Base-by-base conservation (phyloP, 2,329 filamentous ascomycete species). In the Penicillium sp. region DNA sequence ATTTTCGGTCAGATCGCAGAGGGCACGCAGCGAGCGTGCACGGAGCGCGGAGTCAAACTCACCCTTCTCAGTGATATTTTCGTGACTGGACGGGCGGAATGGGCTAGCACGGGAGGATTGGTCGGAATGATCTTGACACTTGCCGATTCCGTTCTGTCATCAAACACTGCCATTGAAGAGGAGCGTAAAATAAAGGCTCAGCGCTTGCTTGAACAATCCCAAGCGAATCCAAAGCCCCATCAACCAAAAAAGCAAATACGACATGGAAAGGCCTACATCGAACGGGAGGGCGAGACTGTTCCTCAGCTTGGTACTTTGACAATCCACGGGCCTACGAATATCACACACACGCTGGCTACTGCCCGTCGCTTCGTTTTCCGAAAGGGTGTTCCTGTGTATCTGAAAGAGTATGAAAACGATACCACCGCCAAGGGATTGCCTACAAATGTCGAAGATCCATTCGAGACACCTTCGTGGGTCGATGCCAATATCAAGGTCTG, bases 301-400 rank as follows among this genome's bases (percentile, higher is more conserved):
- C 52, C 53, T 32, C 56, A 71, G 39, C 72, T 67, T 50, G 63
- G 69, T 13, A 75, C 72, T 16, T 67, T 92, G 55, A 83, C 81
- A n/a, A 78, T 97, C 11, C 89, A 95, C 69, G 92, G 90, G 3
- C 86, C 88, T 4, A 85, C 86, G 48, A 97, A 97, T 69, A 74
- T 97, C 51, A 83, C 86, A 43, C 88, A 97, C 67, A 81, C 85
- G 5, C 74, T 99, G 53, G 92, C 91, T n/a, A 90, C 92, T 0
- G 87, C 89, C 14, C 84, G 94, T 43, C 80, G 87, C 31, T 96
- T 96, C 72, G 85, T 97, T 47, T 93, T 97, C 65, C 84, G 94
- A 36, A 92, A 90, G 64, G 88, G 90, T 0, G 82, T 96, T 69
- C 88, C 88, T 0, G 75, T 97, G n/a, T 78, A 77, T 31, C 81